phyloP scores from a whole-genome alignment of 805 yeast species.

The Lipomyces spencermartinsiae region DNA sequence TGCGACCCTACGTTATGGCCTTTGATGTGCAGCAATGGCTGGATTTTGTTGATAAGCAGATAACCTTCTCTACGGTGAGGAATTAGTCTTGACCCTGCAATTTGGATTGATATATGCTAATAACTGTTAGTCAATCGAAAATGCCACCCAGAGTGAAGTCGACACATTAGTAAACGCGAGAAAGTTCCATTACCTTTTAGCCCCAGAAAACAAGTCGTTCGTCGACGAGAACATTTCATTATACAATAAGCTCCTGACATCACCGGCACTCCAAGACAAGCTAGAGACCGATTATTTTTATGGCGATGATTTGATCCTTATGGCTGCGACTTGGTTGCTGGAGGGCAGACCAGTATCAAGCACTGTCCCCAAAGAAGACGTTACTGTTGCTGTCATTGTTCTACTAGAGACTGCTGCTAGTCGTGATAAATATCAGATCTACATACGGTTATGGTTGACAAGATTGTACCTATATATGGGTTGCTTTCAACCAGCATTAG shows the following conservation, averaged over 20 bases:
- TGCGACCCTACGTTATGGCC: constrained; percentile 48
- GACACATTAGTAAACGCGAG: constrained; percentile 50
- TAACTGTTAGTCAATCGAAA: neutral
- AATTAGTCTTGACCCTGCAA: neutral
- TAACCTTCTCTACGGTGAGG: neutral
- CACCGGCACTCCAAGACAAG: constrained; percentile 49
- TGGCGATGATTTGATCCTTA: constrained; percentile 68
- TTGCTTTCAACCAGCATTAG: constrained; percentile 55
- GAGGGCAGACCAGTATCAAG: constrained; percentile 30
- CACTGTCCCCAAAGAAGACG: constrained; percentile 37
- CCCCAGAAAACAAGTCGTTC: constrained; percentile 37
- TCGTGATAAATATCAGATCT: constrained; percentile 74
- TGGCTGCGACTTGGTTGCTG: constrained; percentile 53
- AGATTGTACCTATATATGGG: constrained; percentile 67
- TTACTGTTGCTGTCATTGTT: constrained; percentile 51
- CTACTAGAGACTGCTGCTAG: constrained; percentile 63
- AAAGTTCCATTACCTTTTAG: constrained; percentile 55
- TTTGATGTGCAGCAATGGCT: constrained; percentile 42
- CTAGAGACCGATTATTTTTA: constrained; percentile 71
- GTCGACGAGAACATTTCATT: constrained; percentile 48
- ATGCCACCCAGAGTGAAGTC: constrained; percentile 22
- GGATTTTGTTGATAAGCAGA: constrained; percentile 26
- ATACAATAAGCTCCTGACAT: constrained; percentile 50
- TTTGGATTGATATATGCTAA: neutral
- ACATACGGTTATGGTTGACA: constrained; percentile 72